Conservation (phyloP, 208 protist genomes). For the Naegleria lovaniensis region DNA sequence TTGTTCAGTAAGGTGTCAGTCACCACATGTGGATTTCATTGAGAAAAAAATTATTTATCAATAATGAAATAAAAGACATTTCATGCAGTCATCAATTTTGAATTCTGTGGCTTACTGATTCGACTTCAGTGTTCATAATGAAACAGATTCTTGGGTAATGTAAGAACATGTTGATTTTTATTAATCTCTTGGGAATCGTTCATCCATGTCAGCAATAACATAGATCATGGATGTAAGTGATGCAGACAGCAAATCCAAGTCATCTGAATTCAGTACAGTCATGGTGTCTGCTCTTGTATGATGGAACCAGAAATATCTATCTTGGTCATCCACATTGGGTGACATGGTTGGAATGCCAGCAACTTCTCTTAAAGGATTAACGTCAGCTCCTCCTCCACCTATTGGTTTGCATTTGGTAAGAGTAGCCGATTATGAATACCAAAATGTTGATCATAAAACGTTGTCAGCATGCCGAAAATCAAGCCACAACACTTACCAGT, state of each 20-base stretch:
- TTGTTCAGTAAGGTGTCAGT: not conserved
- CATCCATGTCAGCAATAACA: not conserved
- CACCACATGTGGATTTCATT: no score
- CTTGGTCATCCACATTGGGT: not conserved
- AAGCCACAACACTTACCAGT: not conserved
- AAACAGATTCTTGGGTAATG: no score
- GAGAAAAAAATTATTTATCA: no score
- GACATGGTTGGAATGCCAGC: not conserved
- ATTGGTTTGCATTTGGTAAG: not conserved
- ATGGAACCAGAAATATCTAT: slow-evolving; percentile 7
- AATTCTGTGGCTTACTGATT: no score
- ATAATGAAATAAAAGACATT: no score
- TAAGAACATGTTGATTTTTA: no score
- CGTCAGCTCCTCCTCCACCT: not conserved
- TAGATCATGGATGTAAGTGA: not conserved
- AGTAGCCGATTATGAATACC: no score
- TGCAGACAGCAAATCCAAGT: not conserved
- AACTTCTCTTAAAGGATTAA: not conserved
- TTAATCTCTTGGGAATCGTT: not conserved
- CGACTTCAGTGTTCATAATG: no score
- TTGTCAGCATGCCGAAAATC: no score
- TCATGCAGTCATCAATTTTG: no score
- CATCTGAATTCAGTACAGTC: not conserved
- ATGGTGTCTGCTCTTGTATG: not conserved
- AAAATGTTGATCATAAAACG: no score